Conservation (phyloP, 2,329 filamentous ascomycete genomes). For the Fusarium sarcochroum region DNA sequence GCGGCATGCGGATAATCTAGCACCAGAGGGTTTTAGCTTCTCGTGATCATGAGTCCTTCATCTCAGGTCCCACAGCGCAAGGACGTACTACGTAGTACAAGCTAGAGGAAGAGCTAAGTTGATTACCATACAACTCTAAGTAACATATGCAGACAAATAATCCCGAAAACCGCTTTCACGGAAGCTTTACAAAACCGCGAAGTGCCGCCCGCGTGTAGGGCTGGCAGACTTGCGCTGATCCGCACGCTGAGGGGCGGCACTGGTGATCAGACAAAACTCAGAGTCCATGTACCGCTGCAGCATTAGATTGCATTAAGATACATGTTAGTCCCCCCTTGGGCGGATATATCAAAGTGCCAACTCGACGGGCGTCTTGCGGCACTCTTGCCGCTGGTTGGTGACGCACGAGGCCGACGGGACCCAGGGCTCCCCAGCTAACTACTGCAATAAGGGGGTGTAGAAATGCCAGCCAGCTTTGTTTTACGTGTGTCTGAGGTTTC, state of each 20-base stretch:
- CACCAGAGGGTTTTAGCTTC: conserved; percentile 9
- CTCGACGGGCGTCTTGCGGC: conserved; percentile 28
- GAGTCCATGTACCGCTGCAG: background rate
- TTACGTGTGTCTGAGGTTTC: conserved; percentile 17
- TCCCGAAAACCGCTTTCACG: conserved; percentile 25
- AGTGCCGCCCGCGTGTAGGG: conserved; percentile 33
- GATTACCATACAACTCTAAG: conserved; percentile 7
- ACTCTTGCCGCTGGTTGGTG: conserved; percentile 22
- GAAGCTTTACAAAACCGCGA: conserved; percentile 12
- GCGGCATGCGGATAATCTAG: conserved; percentile 28
- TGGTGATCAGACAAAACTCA: conserved; percentile 24
- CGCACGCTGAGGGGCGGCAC: conserved; percentile 17
- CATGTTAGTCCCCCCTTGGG: background rate
- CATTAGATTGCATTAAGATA: conserved; percentile 18
- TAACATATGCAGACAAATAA: background rate
- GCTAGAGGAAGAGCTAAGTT: background rate
- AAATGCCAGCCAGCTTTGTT: background rate
- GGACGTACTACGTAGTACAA: conserved; percentile 5
- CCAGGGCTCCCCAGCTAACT: background rate
- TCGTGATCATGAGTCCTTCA: conserved; percentile 22
- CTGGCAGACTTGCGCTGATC: conserved; percentile 24
- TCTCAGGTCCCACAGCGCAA: conserved; percentile 20
- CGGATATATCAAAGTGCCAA: conserved; percentile 37
- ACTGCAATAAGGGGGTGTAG: conserved; percentile 1
- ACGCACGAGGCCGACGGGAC: conserved; percentile 10